Evolutionary conservation across 345 rosid genomes (phyloP).

Genomic region (Gynandropsis gynandra): DNA sequence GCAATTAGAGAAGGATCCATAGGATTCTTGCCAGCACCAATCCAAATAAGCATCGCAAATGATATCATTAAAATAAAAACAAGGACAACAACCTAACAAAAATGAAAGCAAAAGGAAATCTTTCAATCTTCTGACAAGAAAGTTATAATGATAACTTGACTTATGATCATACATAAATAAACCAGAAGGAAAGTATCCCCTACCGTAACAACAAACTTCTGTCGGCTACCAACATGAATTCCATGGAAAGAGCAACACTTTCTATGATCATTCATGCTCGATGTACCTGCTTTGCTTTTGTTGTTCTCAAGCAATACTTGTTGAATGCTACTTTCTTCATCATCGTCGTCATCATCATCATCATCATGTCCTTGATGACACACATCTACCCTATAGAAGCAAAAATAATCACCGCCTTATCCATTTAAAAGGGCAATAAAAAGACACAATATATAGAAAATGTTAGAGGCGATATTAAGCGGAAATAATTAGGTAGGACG

Average conservation of each 20-base stretch:
- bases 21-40: slow-evolving; percentile 43
- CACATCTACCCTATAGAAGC: slow-evolving; percentile 61
- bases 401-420: slow-evolving; percentile 11
- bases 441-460: not conserved
- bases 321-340: slow-evolving; percentile 36
- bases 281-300: slow-evolving; percentile 28
- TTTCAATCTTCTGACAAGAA: not conserved
- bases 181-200: not conserved
- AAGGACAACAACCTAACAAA: slow-evolving; percentile 36
- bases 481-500: no score
- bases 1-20: slow-evolving; percentile 41
- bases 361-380: slow-evolving; percentile 64
- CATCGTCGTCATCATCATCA: slow-evolving; percentile 29
- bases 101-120: slow-evolving; percentile 3
- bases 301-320: slow-evolving; percentile 41
- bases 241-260: slow-evolving; percentile 43
- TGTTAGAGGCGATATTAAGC: no score
- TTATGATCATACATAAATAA: not conserved
- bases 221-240: slow-evolving; percentile 48
- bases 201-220: slow-evolving; percentile 54
- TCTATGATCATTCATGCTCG: slow-evolving; percentile 28
- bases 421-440: not conserved
- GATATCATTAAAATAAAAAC: slow-evolving; percentile 41
- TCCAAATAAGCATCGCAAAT: slow-evolving; percentile 49
- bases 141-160: not conserved